A percentile compares a stretch with the other conserved stretches of the same genome.
phyloP scores from a whole-genome alignment of 176 grass and related monocot genomes.

The Zea luxurians region DNA sequence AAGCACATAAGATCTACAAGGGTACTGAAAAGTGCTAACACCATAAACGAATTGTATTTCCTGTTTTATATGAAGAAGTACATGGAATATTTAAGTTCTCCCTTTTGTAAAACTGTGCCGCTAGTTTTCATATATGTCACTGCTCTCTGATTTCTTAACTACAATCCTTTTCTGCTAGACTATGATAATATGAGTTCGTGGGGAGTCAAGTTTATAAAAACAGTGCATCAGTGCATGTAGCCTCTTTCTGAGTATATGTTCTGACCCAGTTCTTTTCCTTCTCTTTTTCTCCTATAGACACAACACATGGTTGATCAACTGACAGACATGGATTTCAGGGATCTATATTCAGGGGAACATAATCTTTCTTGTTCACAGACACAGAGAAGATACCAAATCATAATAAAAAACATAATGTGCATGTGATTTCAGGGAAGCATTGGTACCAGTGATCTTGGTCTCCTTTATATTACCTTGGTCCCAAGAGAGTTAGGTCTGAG shows the following conservation, averaged over 20 bases:
- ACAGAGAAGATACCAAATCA: too few relatives aligned
- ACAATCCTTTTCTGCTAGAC: background rate
- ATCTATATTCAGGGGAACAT: too few relatives aligned
- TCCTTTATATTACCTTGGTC: too few relatives aligned
- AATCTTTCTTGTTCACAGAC: too few relatives aligned
- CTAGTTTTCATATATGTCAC: too few relatives aligned
- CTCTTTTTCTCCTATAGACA: conserved; percentile 44
- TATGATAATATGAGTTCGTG: background rate
- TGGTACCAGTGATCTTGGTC: too few relatives aligned
- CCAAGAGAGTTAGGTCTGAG: too few relatives aligned
- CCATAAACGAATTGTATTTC: background rate
- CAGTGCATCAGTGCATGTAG: background rate
- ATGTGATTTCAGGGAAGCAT: too few relatives aligned
- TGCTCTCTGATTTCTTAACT: background rate
- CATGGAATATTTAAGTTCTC: background rate
- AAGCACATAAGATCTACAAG: conserved; percentile 88
- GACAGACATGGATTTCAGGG: too few relatives aligned
- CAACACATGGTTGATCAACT: conserved; percentile 72
- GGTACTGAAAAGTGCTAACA: conserved; percentile 41
- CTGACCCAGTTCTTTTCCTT: background rate
- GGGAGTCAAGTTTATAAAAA: background rate
- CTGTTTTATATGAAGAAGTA: background rate
- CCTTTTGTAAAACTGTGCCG: background rate
- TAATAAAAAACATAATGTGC: too few relatives aligned
- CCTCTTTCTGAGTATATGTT: background rate